Base-by-base conservation (phyloP, 2,329 filamentous ascomycete species). In the Ustulina deusta region DNA sequence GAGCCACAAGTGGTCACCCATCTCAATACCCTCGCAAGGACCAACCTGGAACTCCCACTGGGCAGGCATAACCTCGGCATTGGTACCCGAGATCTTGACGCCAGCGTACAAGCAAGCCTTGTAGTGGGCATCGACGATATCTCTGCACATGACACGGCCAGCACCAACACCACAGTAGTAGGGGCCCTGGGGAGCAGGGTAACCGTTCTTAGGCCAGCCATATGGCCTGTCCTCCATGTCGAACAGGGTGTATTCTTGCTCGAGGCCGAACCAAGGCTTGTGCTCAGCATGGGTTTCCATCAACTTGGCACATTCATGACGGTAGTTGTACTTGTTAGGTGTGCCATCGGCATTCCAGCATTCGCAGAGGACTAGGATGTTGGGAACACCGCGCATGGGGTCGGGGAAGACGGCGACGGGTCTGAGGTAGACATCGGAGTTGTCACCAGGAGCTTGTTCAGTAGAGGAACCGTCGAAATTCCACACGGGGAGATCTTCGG, bases 131-230 rank as follows among this genome's bases (percentile, higher is more conserved):
- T 98, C 95, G 74, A 99, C 94, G 71, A 99, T 95, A 80, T 99
- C 95, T 85, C 95, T 91, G 90, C 94, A 95, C 83, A 97, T 96
- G 78, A 98, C 96, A 87, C 96, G 97, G 85, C 94, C 94, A 74
- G 93, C 92, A 76, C 96, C 96, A 70, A 97, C 95, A 92, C 95
- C 96, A 82, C 95, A 97, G 91, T 97, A 97, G 88, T 97, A 97
- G 70, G 93, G 93, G 73, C 94, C 94, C 84, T 97, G 94, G 74
- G 94, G 93, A 80, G 92, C 94, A 72, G 94, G 94, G 91, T 91
- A 97, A 78, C 93, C 93, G 78, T 91, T 90, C 83, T 89, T 89
- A 79, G 77, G 77, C 93, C 93, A 97, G 84, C 96, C 96, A 78
- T 94, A 97, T 63, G 96, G 96, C 84, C 93, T 91, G 82, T 94